Base-by-base conservation (phyloP, 2,329 filamentous ascomycete species). In the Venturia nashicola region DNA sequence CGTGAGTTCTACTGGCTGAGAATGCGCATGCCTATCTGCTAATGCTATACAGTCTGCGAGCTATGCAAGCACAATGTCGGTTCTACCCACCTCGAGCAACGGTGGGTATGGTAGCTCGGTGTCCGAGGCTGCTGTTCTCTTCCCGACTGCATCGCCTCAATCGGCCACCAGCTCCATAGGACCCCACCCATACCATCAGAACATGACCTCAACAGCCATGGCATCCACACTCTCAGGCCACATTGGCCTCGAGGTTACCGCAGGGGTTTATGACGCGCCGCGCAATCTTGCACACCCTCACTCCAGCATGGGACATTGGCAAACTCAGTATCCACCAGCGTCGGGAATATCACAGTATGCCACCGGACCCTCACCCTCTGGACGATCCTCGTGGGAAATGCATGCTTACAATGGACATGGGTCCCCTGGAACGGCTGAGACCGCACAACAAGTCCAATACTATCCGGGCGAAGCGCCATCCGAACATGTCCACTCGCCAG, bases 131-230 rank as follows among this genome's bases (percentile, higher is more conserved):
- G 75, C 77, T 65, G 74, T 78, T 48, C 74, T 75, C 61, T 76
- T 77, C 66, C 78, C 76, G 65, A 76, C 77, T 57, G 72, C 74
- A 16, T 82, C 80, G 57, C 79, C 80, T 6, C 78, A 76, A 68
- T 81, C 79, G 51, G 73, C 77, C 27, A 74, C 77, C 20, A 78
- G 78, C 61, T 77, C 78, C 46, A 74, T 74, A 46, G 73, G 75
- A 18, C 74, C 78, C 14, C 76, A 72, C 64, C 72, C 72, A 46
- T 82, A 82, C 69, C 74, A 74, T 59, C 69, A 74, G 18, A 73
- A 70, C 65, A 71, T 80, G 66, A 72, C 74, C 51, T 75, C 76
- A 5, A 74, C 77, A 20, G 73, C 73, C 43, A 75, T 80, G 61
- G 78, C 78, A n/a, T 75, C 79, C 20, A 74, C 76, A 59, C 68